Percentiles rank a stretch among this genome's conserved stretches.
Conservation (phyloP, 129 eudicot species). For the Saussurea involucrata region DNA sequence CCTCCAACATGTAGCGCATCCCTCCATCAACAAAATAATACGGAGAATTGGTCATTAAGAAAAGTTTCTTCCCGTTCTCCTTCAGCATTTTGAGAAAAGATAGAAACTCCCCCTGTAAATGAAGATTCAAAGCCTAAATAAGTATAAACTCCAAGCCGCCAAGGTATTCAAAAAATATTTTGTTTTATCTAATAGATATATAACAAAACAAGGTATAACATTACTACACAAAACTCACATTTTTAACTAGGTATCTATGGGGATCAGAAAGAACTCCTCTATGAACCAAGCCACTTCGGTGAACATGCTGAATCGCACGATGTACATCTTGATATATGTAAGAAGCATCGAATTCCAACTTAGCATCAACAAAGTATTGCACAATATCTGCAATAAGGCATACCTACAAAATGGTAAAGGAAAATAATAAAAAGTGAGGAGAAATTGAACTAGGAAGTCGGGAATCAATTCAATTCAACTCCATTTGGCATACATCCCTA, state of each 20-base stretch:
- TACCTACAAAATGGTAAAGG: constrained; percentile 52
- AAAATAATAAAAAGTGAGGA: constrained; percentile 3
- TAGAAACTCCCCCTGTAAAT: constrained; percentile 58
- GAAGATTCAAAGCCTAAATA: constrained; percentile 19
- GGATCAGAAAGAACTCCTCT: constrained; percentile 87
- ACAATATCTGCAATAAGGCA: constrained; percentile 96
- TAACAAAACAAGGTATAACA: not conserved
- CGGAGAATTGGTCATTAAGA: constrained; percentile 93
- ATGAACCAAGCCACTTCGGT: constrained; percentile 88
- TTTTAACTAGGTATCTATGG: constrained; percentile 77
- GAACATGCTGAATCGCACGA: constrained; percentile 91
- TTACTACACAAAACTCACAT: constrained; percentile 46
- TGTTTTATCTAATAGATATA: not conserved
- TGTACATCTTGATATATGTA: constrained; percentile 89
- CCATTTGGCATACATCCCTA: not conserved
- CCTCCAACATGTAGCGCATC: constrained; percentile 98
- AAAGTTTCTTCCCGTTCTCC: constrained; percentile 94
- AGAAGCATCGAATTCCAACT: constrained; percentile 90
- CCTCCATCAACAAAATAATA: constrained; percentile 99
- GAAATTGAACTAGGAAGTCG: not conserved
- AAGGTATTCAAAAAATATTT: not conserved
- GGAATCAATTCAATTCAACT: not conserved
- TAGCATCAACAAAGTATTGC: constrained; percentile 92
- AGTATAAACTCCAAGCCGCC: not conserved
- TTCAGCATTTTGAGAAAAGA: constrained; percentile 76